Evolutionary conservation across 148 eudicot species (phyloP).

Genomic region (Silene conica): DNA sequence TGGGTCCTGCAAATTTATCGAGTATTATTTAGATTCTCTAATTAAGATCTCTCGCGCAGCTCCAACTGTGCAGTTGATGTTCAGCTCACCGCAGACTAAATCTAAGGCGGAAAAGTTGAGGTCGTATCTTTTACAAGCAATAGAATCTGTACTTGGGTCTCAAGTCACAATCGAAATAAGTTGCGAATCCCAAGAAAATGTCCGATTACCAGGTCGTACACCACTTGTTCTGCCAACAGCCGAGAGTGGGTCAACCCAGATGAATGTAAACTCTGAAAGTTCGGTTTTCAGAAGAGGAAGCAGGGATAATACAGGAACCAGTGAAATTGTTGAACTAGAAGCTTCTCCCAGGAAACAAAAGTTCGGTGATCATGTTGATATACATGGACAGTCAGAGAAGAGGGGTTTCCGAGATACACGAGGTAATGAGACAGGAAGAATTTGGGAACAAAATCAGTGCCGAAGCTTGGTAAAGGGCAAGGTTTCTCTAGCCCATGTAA

Average conservation of each 20-base stretch:
- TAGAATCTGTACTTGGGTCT: slow-evolving; percentile 76
- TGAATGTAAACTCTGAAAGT: slow-evolving; percentile 22
- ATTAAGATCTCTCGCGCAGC: slow-evolving; percentile 38
- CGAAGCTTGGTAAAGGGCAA: slow-evolving; percentile 69
- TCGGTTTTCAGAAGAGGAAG: slow-evolving; percentile 22
- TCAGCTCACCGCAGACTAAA: slow-evolving; percentile 65
- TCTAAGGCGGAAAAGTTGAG: slow-evolving; percentile 74
- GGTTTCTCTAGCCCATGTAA: slow-evolving; percentile 89
- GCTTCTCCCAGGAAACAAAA: slow-evolving; percentile 43
- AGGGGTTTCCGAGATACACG: slow-evolving; percentile 27
- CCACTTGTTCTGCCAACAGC: slow-evolving; percentile 35
- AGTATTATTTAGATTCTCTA: no score
- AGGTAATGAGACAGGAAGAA: slow-evolving; percentile 27
- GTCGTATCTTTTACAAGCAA: slow-evolving; percentile 74
- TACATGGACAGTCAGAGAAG: slow-evolving; percentile 26
- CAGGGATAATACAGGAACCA: slow-evolving; percentile 34
- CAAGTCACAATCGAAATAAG: slow-evolving; percentile 80
- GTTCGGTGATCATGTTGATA: slow-evolving; percentile 29
- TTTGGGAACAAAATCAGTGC: slow-evolving; percentile 47
- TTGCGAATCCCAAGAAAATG: slow-evolving; percentile 48
- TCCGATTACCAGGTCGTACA: slow-evolving; percentile 27
- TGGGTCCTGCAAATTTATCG: no score
- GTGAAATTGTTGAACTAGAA: slow-evolving; percentile 74
- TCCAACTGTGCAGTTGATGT: slow-evolving; percentile 65
- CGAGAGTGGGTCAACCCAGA: slow-evolving; percentile 31